phyloP scores from a whole-genome alignment of 1,139 yeast genomes.

The Blastobotrys ciferrii region DNA sequence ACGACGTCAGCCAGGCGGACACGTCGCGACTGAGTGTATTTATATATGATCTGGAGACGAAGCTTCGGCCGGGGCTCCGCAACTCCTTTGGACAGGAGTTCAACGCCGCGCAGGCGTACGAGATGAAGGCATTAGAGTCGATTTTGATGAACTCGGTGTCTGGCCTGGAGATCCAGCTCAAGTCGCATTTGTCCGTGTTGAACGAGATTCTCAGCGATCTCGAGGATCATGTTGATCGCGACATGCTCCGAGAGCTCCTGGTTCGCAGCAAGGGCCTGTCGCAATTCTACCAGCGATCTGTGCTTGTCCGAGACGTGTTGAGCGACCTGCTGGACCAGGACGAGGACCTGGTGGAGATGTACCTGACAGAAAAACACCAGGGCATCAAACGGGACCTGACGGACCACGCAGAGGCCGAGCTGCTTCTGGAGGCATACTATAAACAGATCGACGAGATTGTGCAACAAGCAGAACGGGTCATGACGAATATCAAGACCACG shows the following conservation, averaged over 20 bases:
- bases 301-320: constrained; percentile 74
- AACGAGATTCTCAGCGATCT: constrained; percentile 70
- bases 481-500: constrained; percentile 86
- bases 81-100: constrained; percentile 18
- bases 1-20: constrained; percentile 55
- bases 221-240: constrained; percentile 81
- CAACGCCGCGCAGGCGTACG: constrained; percentile 49
- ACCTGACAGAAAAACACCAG: constrained; percentile 52
- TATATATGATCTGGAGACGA: constrained; percentile 79
- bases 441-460: constrained; percentile 96
- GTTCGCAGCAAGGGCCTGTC: constrained; percentile 73
- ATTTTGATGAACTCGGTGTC: constrained; percentile 80
- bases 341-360: constrained; percentile 86
- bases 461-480: constrained; percentile 83
- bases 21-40: constrained; percentile 64
- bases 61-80: constrained; percentile 32
- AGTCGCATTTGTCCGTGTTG: constrained; percentile 62
- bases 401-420: constrained; percentile 67
- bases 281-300: constrained; percentile 74
- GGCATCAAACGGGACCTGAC: constrained; percentile 44
- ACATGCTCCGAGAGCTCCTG: constrained; percentile 70
- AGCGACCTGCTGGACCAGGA: constrained; percentile 86
- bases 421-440: constrained; percentile 88
- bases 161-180: constrained; percentile 77
- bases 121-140: constrained; percentile 82